Evolutionary conservation across 352 stramenopile species (phyloP), one percentile per base, ranked within the genome.

Genomic region (Phytophthora pini): DNA sequence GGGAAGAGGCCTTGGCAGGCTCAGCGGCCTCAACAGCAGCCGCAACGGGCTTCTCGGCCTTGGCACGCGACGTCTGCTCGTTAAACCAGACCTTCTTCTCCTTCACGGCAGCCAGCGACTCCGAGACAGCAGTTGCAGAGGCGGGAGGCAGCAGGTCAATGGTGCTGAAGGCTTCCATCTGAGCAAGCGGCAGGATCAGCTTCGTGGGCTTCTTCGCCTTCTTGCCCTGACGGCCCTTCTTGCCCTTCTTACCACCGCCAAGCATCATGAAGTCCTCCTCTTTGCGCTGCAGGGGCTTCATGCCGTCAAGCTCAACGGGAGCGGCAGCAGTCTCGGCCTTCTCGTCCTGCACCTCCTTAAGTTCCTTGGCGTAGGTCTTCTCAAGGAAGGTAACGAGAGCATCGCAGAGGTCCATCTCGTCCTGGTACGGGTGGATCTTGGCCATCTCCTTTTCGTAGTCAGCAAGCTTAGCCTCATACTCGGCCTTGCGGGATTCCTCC

Each of bases 401-500:
- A 61, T 98, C 94, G 65, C 95, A 98, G 7, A 99, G 80, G 67
- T 96, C 91, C 82, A 98, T 96, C 70, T 99, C 95, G 66, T 98
- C 93, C 79, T 99, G 95, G 76, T 97, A 98, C 32, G 95, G 94
- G 76, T 97, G 94, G 74, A 98, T 98, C 80, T 98, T 98, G 58
- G 91, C 76, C 76, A 98, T 93, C 70, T 98, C 96, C 68, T 97
- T 92, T 70, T 98, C 94, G 75, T 98, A 99, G 61, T 98, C 84
- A n/a, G 97, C 88, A 63, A 99, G 88, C 78, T 98, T 98, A 67
- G 94, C 92, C 47, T 98, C 94, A 59, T 97, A 96, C 61, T 98
- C 85, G 41, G 84, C 78, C 61, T 90, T 87, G 61, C 87, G 87
- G 27, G 56, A 72, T 27, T 91, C 84, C 50, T 95, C 84, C 65